Percentiles rank a stretch among this genome's conserved stretches.
phyloP scores from a whole-genome alignment of 192 early-diverging fungal genomes.

The Rhizoclosmatium sp. region DNA sequence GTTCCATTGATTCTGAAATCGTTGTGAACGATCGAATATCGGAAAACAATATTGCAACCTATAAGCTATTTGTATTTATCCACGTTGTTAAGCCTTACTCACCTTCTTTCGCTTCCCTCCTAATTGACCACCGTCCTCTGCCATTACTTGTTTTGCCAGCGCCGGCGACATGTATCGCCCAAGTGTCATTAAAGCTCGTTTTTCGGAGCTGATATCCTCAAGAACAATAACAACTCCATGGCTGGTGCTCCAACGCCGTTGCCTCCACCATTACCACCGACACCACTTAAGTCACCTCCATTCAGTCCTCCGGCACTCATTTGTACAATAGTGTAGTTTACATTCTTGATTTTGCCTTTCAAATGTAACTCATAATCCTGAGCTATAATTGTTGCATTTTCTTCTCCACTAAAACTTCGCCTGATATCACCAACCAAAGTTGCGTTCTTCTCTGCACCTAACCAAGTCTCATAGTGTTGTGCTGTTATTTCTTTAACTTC shows the following conservation, averaged over 20 bases:
- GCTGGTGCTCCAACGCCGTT: slow-evolving; percentile 50
- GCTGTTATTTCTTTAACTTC: background rate
- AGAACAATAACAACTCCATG: slow-evolving; percentile 60
- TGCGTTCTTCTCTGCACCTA: slow-evolving; percentile 43
- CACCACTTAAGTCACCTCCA: background rate
- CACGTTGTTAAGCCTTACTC: background rate
- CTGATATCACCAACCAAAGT: slow-evolving; percentile 51
- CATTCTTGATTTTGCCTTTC: slow-evolving; percentile 25
- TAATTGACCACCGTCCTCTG: slow-evolving; percentile 56
- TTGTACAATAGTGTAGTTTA: slow-evolving; percentile 43
- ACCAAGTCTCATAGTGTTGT: slow-evolving; percentile 46
- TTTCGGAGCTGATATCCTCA: slow-evolving; percentile 62
- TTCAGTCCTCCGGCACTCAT: slow-evolving; percentile 6
- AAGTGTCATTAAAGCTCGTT: slow-evolving; percentile 62
- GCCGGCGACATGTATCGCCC: slow-evolving; percentile 67
- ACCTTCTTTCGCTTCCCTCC: slow-evolving; percentile 63
- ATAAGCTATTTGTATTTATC: background rate
- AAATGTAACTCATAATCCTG: slow-evolving; percentile 38
- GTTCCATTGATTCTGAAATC: slow-evolving; percentile 59
- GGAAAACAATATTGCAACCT: slow-evolving; percentile 33
- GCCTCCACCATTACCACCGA: background rate
- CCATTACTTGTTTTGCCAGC: slow-evolving; percentile 64
- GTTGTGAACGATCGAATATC: slow-evolving; percentile 59
- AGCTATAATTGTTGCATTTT: slow-evolving; percentile 21
- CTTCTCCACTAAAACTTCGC: slow-evolving; percentile 37